phyloP scores from a whole-genome alignment of 2,329 filamentous ascomycete species.

The Pyrenophora seminiperda region DNA sequence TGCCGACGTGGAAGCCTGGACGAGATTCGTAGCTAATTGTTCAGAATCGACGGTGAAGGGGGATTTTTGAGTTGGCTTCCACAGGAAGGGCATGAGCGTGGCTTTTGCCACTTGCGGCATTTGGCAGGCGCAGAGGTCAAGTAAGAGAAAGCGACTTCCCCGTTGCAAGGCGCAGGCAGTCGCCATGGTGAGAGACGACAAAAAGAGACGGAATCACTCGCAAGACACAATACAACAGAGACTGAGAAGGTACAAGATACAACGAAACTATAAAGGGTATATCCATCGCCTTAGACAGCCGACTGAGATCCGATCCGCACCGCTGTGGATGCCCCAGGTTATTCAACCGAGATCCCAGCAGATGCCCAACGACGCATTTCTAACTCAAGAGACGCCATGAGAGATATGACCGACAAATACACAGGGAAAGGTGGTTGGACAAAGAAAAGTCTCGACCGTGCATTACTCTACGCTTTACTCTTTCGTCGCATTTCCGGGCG shows the following conservation, averaged over 20 bases:
- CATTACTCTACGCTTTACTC: slow-evolving; percentile 6
- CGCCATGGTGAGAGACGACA: too few relatives aligned
- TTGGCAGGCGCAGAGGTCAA: slow-evolving; percentile 1
- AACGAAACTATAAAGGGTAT: slow-evolving; percentile 23
- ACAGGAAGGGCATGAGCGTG: not conserved
- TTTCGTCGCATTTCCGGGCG: slow-evolving; percentile 16
- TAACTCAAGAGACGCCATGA: not conserved
- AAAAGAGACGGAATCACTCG: not conserved
- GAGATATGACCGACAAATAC: not conserved
- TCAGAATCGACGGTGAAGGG: not conserved
- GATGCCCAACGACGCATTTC: not conserved
- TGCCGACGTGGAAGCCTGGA: too few relatives aligned
- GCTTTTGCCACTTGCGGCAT: not conserved
- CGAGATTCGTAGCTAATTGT: too few relatives aligned
- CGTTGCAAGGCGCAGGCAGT: too few relatives aligned
- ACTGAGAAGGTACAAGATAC: not conserved
- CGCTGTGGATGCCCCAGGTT: slow-evolving; percentile 12
- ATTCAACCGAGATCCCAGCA: slow-evolving; percentile 9
- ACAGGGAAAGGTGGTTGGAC: not conserved
- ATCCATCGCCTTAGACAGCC: slow-evolving; percentile 15
- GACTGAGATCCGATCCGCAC: slow-evolving; percentile 4
- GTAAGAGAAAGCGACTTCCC: not conserved
- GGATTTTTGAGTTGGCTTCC: too few relatives aligned
- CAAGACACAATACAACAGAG: too few relatives aligned
- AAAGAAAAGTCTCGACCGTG: not conserved